A percentile compares a stretch with the other conserved stretches of the same genome.
Evolutionary conservation across 768 basidiomycete genomes (phyloP).

Genomic region (Panus rudis): DNA sequence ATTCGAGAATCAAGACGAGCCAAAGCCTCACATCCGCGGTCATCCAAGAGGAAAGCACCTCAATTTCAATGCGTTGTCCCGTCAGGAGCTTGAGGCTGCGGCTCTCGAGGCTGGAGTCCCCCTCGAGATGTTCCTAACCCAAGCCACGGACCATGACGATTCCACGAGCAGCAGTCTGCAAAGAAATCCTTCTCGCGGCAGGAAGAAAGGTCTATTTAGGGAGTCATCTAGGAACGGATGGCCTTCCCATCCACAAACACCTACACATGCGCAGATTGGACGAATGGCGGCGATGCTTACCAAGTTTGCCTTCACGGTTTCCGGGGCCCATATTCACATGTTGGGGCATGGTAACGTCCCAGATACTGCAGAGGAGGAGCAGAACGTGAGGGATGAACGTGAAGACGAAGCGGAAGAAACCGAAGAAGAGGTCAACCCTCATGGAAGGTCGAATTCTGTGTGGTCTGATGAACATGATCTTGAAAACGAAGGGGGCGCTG

Average conservation of each 20-base stretch:
- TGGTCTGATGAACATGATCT: neutral
- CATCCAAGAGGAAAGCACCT: conserved; percentile 45
- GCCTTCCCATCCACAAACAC: conserved; percentile 22
- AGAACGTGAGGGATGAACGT: conserved; percentile 2
- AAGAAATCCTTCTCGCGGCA: neutral
- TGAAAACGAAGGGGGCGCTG: neutral
- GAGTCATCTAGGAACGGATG: conserved; percentile 12
- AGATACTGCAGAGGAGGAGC: conserved; percentile 4
- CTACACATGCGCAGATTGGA: conserved; percentile 53
- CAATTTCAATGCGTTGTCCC: conserved; percentile 54
- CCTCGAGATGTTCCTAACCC: conserved; percentile 35
- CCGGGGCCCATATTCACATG: conserved; percentile 15
- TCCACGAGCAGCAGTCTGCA: neutral
- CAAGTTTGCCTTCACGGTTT: conserved; percentile 39
- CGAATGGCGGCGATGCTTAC: conserved; percentile 51
- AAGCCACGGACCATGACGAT: conserved; percentile 4
- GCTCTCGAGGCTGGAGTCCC: conserved; percentile 65
- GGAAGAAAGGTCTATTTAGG: neutral
- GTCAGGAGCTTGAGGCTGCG: conserved; percentile 48
- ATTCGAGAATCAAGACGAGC: neutral
- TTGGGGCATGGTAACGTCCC: conserved; percentile 10
- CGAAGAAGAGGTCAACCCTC: neutral
- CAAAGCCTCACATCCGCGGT: conserved; percentile 6
- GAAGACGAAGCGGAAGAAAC: conserved; percentile 1
- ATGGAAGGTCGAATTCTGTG: neutral